Base-by-base conservation (phyloP, 495 filamentous ascomycete genomes). In the Parachaetomium inaequale region DNA sequence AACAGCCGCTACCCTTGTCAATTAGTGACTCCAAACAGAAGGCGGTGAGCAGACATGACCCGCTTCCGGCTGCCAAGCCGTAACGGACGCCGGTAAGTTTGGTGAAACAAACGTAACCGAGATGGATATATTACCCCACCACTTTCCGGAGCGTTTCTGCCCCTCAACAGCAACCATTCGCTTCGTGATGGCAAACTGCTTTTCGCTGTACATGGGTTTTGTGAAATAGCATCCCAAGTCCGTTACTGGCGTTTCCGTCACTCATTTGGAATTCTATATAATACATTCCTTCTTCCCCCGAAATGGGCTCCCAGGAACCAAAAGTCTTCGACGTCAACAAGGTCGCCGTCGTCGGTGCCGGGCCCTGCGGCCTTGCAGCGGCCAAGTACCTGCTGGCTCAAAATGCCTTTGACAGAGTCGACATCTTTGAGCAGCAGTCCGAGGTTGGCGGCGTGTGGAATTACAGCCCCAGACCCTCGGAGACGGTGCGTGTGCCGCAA, bases 371-470 rank as follows among this genome's bases (percentile, higher is more conserved):
- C 1, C 75, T 91, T 4, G 81, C 81, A 19, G 82, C 85, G 6
- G 88, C 89, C 29, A 92, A 87, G 69, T 91, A 90, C 63, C 78
- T 96, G 19, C 72, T 85, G 5, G 90, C 88, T 31, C 90, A 96
- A 66, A 81, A 82, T 49, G 76, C 74, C 17, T 95, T 96, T 63
- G 72, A 83, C 29, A 81, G 69, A 29, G 88, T 97, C 58, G 84
- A 85, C 65, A 76, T 97, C 51, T 94, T 87, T 68, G 93, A 98
- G 69, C 91, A 95, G 72, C 86, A 90, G 63, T 75, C 74, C 52
- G 80, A 83, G 14, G 81, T 86, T 6, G 93, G 91, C 55, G 93
- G 93, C 5, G 83, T 90, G 6, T 98, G 93, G 93, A 87, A 94
- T 66, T 89, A 87, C 68, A 85, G 80, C 45, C 74, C 77, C 11